Evolutionary conservation across 768 basidiomycete genomes (phyloP), one percentile per base, ranked within the genome.

Genomic region (Leucosporidium creatinivorum): DNA sequence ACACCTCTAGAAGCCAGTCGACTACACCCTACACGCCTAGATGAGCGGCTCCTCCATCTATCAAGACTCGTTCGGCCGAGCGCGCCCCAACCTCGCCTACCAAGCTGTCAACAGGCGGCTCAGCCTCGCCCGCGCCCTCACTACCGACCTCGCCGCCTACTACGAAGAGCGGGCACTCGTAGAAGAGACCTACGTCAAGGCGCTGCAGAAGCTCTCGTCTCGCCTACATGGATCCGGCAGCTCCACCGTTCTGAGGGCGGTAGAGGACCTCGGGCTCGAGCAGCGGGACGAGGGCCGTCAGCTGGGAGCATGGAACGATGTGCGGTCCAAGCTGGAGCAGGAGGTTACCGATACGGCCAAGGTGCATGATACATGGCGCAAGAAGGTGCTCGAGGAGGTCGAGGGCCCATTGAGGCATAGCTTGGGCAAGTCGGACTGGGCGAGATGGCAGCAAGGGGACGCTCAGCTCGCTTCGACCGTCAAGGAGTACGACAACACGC

Each of bases 161-260:
- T 51, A 51, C 66, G 52, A 51, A 51, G 70, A 66, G 21, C 66
- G 73, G 60, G 67, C 73, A 63, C 63, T 72, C 68, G 44, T 75
- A 75, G 72, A 78, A 67, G 68, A 77, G 15, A 17, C n/a, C 23
- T 74, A 72, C 65, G 31, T 65, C 58, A 58, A 64, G n/a, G 25
- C 62, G 2, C 65, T 74, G 39, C 18, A 68, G 8, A 47, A 51
- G 23, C 62, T 69, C 60, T 8, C 26, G 0, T 17, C 49, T n/a
- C 63, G 68, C 5, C 58, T 73, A 3, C 58, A 70, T 55, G 48
- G 36, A 0, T 7, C 19, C 26, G n/a, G 31, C 17, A 68, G 65
- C 58, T 65, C 55, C 21, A 21, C 49, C n/a, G 58, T 67, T 51
- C 62, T 62, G 23, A n/a, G 28, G 54, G 61, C 68, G 6, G 33